Conservation (phyloP, 306 rosid genomes). For the Herpetospermum pedunculosum region DNA sequence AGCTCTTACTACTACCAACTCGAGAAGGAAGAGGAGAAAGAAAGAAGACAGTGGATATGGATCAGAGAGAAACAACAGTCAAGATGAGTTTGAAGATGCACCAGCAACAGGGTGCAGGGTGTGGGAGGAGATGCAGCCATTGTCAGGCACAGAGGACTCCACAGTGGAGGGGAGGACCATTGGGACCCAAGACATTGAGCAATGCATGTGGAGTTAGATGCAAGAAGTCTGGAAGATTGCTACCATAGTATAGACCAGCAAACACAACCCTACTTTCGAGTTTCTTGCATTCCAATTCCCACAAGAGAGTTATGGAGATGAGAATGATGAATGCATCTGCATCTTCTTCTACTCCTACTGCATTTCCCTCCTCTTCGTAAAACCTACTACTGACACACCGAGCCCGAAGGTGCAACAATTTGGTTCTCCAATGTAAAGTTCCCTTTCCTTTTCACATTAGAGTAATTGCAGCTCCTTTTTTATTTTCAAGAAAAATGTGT, state of each 20-base stretch:
- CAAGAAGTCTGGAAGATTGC: constrained; percentile 54
- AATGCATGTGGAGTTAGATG: constrained; percentile 75
- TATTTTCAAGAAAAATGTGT: neutral
- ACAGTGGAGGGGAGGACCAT: constrained; percentile 71
- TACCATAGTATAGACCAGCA: constrained; percentile 65
- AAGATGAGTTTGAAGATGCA: neutral
- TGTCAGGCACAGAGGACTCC: constrained; percentile 60
- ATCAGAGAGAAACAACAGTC: neutral
- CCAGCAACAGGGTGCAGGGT: constrained; percentile 16
- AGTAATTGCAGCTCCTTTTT: neutral
- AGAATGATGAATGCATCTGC: constrained; percentile 25
- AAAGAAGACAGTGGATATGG: constrained; percentile 2
- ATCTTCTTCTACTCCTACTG: constrained; percentile 16
- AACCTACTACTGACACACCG: neutral
- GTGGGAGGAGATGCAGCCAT: constrained; percentile 51
- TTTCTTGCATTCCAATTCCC: constrained; percentile 58
- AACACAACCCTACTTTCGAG: constrained; percentile 57
- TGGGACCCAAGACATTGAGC: constrained; percentile 62
- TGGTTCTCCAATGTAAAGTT: neutral
- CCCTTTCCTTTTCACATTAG: neutral
- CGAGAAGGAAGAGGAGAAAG: constrained; percentile 1
- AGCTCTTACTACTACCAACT: constrained; percentile 32
- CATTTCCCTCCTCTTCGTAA: constrained; percentile 16
- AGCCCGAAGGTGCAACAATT: neutral
- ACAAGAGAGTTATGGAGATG: constrained; percentile 75